Evolutionary conservation across 257 asterid genomes (phyloP).

Genomic region (Cruciata laevipes): DNA sequence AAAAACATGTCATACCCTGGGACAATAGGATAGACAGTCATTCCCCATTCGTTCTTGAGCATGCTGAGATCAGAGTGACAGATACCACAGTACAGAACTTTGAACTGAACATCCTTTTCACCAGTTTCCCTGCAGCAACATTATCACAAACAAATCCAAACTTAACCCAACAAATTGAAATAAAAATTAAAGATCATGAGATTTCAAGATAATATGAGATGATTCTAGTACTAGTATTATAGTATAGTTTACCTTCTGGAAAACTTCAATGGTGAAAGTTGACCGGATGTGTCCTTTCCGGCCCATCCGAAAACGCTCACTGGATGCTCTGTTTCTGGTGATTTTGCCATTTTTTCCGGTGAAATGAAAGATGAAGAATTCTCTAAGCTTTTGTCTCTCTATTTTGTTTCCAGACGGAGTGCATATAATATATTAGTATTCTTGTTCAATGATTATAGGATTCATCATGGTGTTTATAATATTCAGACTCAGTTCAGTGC

Average conservation of each 20-base stretch:
- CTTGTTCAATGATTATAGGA: background rate
- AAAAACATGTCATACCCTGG: slow-evolving; percentile 32
- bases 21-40: slow-evolving; percentile 32
- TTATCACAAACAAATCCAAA: slow-evolving; percentile 1
- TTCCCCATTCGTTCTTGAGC: slow-evolving; percentile 42
- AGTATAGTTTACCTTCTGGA: slow-evolving; percentile 22
- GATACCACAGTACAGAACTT: slow-evolving; percentile 45
- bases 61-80: slow-evolving; percentile 44
- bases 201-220: background rate
- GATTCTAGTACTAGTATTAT: too few species aligned
- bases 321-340: slow-evolving; percentile 38
- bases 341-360: slow-evolving; percentile 25
- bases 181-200: background rate
- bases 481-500: too few species aligned
- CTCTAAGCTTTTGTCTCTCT: background rate
- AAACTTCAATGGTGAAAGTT: slow-evolving; percentile 27
- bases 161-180: background rate
- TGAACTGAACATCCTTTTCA: slow-evolving; percentile 47
- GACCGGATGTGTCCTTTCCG: slow-evolving; percentile 27
- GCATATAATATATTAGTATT: too few species aligned
- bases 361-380: background rate
- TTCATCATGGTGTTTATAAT: too few species aligned
- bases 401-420: background rate
- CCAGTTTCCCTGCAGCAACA: slow-evolving; percentile 33
- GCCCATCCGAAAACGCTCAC: slow-evolving; percentile 47